Conservation (phyloP, 257 asterid genomes). For the Capsicum baccatum region DNA sequence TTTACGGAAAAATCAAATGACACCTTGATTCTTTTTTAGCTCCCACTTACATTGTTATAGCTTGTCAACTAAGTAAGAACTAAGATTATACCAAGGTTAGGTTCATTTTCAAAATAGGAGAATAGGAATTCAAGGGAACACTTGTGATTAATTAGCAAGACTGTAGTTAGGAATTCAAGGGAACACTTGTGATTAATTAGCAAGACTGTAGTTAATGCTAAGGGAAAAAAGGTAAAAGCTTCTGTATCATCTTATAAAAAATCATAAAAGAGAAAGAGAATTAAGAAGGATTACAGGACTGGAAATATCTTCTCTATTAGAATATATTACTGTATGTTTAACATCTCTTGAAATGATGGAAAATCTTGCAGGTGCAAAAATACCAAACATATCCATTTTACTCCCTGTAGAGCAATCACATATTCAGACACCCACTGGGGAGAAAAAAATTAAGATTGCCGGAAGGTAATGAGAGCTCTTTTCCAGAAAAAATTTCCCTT, state of each 20-base stretch:
- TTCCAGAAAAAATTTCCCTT: not conserved
- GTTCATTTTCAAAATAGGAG: not conserved
- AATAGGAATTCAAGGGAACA: not conserved
- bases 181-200: not conserved
- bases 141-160: not conserved
- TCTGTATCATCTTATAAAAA: not conserved
- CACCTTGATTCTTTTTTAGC: not conserved
- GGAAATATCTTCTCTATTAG: slow-evolving; percentile 23
- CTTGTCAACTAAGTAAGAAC: not conserved
- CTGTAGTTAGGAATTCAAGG: not conserved
- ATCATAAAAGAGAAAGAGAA: slow-evolving; percentile 8
- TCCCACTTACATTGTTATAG: not conserved
- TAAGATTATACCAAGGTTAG: not conserved
- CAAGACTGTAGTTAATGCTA: not conserved
- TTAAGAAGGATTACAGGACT: not conserved
- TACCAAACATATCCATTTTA: slow-evolving; percentile 75
- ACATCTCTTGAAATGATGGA: slow-evolving; percentile 25
- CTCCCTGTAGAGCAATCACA: slow-evolving; percentile 68
- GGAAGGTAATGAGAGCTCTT: slow-evolving; percentile 58
- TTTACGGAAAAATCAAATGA: not conserved
- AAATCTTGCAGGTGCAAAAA: slow-evolving; percentile 69
- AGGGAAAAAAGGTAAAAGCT: not conserved
- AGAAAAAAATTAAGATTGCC: slow-evolving; percentile 69
- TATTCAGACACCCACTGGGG: slow-evolving; percentile 68
- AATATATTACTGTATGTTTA: slow-evolving; percentile 24